phyloP scores from a whole-genome alignment of 202 grass and related monocot species.

The Panicum hallii region DNA sequence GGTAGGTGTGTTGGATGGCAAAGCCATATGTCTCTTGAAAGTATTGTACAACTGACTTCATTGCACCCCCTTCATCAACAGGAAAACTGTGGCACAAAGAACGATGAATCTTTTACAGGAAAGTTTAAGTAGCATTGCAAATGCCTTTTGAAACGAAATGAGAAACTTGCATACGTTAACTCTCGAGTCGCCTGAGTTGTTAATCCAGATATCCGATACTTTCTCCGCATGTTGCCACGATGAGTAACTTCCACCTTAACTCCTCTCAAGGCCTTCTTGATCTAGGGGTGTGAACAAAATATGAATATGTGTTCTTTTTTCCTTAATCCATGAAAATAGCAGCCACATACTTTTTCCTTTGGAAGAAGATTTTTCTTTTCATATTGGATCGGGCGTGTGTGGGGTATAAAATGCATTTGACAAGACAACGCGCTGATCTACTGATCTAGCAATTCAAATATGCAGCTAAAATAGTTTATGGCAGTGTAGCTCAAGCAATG shows the following conservation, averaged over 20 bases:
- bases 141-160: neutral
- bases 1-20: slow-evolving; percentile 80
- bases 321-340: neutral
- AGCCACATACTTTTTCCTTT: neutral
- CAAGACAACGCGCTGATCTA: neutral
- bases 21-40: slow-evolving; percentile 94
- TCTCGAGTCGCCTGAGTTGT: slow-evolving; percentile 87
- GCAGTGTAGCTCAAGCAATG: neutral
- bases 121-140: slow-evolving; percentile 9
- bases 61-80: slow-evolving; percentile 75
- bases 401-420: slow-evolving; percentile 15
- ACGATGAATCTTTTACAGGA: neutral
- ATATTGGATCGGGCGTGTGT: neutral
- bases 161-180: slow-evolving; percentile 65
- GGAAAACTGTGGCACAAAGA: slow-evolving; percentile 67
- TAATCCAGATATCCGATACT: slow-evolving; percentile 79
- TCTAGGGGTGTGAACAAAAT: slow-evolving; percentile 49
- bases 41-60: slow-evolving; percentile 92
- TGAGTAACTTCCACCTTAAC: slow-evolving; percentile 95
- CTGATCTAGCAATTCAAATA: neutral
- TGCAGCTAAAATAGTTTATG: slow-evolving; percentile 22
- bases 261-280: slow-evolving; percentile 89
- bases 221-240: slow-evolving; percentile 88
- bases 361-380: neutral
- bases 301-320: neutral